Base-by-base conservation (phyloP, 495 filamentous ascomycete genomes). In the Podospora anserina region DNA sequence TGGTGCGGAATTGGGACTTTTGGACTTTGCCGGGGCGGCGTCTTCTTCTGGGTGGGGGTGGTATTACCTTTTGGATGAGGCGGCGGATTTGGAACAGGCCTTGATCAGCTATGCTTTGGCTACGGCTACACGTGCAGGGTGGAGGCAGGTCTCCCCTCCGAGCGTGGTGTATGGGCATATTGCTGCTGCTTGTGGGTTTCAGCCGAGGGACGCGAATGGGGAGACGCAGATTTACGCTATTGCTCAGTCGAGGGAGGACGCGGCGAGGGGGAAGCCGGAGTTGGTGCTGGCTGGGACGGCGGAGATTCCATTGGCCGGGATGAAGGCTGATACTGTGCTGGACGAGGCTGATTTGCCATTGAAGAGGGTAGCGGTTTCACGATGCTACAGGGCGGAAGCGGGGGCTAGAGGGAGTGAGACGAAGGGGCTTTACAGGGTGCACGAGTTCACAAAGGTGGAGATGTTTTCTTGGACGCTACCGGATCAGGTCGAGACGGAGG, bases 401-500 rank as follows among this genome's bases (percentile, higher is more conserved):
- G 95, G 95, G 20, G 89, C 92, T 5, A 84, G 95, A 20, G 95
- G 95, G 39, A 88, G 87, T 26, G 92, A 96, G 55, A 96, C 91
- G 7, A 97, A 97, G 80, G 95, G 95, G 9, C 84, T 99, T 6
- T 99, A 98, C 80, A 89, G 95, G 15, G 95, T 99, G n/a, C 95
- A 98, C 81, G 95, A 99, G 77, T 99, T 99, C 80, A 96, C 93
- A 54, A 99, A 99, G 75, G 94, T 98, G 1, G 95, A 99, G 77
- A 88, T 99, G 82, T 99, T 99, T 76, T 92, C 88, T 0, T 99
- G 94, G 94, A 88, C 88, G 5, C 58, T 80, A 0, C 88, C 89
- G 11, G 82, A 82, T 27, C 63, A 58, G 0, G 67, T 70, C 3
- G 74, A 78, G 1, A 79, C 86, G 0, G 77, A 84, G 16, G 83